Evolutionary conservation across 495 filamentous ascomycete species (phyloP).

Genomic region (Chaetomium cochliodes): DNA sequence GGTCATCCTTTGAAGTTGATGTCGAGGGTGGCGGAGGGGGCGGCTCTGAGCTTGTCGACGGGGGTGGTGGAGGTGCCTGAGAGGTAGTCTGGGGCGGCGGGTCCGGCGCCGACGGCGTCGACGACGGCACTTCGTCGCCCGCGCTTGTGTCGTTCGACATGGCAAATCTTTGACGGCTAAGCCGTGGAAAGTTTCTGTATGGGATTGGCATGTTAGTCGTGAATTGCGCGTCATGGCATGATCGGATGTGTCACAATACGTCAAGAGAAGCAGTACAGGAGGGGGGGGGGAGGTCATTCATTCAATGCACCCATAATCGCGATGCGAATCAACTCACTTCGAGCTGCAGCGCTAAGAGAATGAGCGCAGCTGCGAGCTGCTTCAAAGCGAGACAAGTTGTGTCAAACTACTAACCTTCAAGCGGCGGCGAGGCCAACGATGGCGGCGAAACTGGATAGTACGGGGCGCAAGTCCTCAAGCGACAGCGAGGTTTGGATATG

Average conservation of each 20-base stretch:
- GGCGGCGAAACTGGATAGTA: constrained; percentile 20
- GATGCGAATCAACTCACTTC: neutral
- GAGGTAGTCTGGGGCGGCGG: constrained; percentile 25
- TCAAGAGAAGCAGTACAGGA: constrained; percentile 29
- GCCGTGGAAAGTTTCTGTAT: constrained; percentile 38
- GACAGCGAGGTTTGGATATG: constrained; percentile 18
- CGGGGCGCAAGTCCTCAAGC: constrained; percentile 17
- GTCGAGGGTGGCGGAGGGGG: constrained; percentile 30
- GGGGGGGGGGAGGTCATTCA: constrained; percentile 25
- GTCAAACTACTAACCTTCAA: constrained; percentile 25
- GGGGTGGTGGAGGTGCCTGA: constrained; percentile 17
- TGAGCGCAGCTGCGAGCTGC: constrained; percentile 2
- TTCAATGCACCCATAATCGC: constrained; percentile 9
- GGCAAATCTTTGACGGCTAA: constrained; percentile 41
- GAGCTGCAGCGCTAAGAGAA: constrained; percentile 3
- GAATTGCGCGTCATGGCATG: constrained; percentile 4
- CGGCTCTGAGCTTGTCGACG: constrained; percentile 17
- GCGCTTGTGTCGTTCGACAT: constrained; percentile 51
- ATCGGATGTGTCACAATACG: constrained; percentile 31
- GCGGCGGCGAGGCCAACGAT: constrained; percentile 10
- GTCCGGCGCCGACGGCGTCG: constrained; percentile 33
- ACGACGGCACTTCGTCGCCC: constrained; percentile 25
- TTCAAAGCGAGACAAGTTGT: constrained; percentile 18
- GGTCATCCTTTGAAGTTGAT: constrained; percentile 9
- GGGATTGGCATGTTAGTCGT: constrained; percentile 44